phyloP scores from a whole-genome alignment of 2,329 filamentous ascomycete genomes.

The Fusarium avenaceum region DNA sequence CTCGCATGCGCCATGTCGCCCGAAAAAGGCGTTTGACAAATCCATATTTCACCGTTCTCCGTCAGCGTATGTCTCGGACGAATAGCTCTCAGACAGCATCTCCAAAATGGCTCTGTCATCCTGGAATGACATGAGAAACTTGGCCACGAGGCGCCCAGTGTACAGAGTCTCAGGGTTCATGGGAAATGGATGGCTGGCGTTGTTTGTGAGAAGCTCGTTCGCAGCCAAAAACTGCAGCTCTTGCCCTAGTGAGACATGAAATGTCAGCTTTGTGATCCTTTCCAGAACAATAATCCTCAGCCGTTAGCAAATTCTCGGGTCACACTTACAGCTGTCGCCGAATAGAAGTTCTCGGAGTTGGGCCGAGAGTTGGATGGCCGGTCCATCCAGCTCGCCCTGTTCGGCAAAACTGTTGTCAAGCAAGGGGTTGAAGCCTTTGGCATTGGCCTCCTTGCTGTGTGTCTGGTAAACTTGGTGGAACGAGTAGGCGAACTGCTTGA shows the following conservation, averaged over 20 bases:
- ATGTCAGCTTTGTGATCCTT: conserved; percentile 32
- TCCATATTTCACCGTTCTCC: conserved; percentile 5
- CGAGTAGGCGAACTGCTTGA: conserved; percentile 71
- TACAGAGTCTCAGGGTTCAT: conserved; percentile 65
- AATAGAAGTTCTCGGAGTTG: conserved; percentile 61
- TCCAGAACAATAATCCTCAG: conserved; percentile 26
- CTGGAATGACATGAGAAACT: conserved; percentile 68
- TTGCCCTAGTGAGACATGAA: conserved; percentile 49
- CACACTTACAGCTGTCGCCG: conserved; percentile 60
- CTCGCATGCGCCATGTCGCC: conserved; percentile 40
- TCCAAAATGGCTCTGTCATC: conserved; percentile 63
- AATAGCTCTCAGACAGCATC: conserved; percentile 36
- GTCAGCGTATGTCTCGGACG: conserved; percentile 39
- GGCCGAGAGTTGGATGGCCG: conserved; percentile 61
- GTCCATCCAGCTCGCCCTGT: conserved; percentile 61
- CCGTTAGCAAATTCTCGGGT: conserved; percentile 7
- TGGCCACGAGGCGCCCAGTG: conserved; percentile 65
- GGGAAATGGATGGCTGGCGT: conserved; percentile 61
- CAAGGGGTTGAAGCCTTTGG: conserved; percentile 69
- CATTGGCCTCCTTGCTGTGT: conserved; percentile 62
- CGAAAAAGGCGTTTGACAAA: conserved; percentile 30
- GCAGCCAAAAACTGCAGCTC: conserved; percentile 60
- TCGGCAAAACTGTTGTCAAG: conserved; percentile 59
- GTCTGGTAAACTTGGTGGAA: conserved; percentile 73
- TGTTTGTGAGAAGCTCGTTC: conserved; percentile 62